Conservation (phyloP, 208 protist genomes). For the Trichomonas vaginalis region DNA sequence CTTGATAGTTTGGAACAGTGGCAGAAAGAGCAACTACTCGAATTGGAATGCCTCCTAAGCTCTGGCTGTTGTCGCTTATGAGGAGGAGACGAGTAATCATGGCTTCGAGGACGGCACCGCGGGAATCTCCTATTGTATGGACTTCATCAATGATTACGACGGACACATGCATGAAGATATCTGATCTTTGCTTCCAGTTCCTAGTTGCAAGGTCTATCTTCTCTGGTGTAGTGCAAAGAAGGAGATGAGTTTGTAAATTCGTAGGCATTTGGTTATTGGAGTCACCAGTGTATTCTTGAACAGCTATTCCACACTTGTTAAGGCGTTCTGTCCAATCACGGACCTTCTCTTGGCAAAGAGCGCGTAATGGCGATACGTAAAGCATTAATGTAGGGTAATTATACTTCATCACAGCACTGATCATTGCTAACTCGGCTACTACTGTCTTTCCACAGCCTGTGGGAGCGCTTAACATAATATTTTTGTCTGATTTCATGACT, state of each 20-base stretch:
- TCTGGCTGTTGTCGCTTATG: constrained; percentile 46
- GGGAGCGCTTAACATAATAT: constrained; percentile 24
- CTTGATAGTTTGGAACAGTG: constrained; percentile 95
- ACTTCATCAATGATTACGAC: constrained; percentile 95
- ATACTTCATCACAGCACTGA: background rate
- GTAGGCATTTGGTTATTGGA: background rate
- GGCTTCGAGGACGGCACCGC: constrained; percentile 88
- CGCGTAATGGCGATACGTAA: constrained; percentile 27
- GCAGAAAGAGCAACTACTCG: constrained; percentile 93
- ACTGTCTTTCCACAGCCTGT: constrained; percentile 34
- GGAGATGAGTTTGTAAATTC: background rate
- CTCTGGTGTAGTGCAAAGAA: background rate
- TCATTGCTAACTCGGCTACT: constrained; percentile 29
- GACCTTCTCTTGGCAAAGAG: constrained; percentile 32
- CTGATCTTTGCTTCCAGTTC: constrained; percentile 27
- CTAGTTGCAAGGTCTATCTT: constrained; percentile 32
- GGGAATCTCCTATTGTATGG: constrained; percentile 90
- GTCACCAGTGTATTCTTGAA: constrained; percentile 30
- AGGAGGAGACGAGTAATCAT: constrained; percentile 94
- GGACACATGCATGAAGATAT: constrained; percentile 53
- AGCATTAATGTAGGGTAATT: constrained; percentile 16
- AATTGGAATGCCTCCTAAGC: constrained; percentile 45
- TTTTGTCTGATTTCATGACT: background rate
- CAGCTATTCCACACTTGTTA: background rate
- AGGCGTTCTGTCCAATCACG: constrained; percentile 22